These are phyloP conservation scores for Epichloe coenophiala DNA, from an alignment of 2,329 filamentous ascomycete genomes.

Conservation along the genomic window DNA sequence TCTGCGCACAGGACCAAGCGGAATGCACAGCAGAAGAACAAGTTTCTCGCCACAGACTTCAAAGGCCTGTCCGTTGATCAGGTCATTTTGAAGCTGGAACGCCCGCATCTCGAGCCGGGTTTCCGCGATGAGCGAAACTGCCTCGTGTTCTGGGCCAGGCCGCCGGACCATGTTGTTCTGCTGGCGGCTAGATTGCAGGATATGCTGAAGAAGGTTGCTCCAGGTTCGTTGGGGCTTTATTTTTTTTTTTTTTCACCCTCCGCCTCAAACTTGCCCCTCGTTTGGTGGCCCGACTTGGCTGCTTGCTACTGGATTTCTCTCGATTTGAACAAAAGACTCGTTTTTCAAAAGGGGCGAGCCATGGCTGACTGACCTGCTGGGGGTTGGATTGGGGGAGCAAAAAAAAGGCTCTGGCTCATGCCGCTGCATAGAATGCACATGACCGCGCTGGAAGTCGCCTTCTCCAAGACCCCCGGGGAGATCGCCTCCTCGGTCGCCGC, in stretches of 20 bases:
- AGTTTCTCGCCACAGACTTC: constrained; percentile 57
- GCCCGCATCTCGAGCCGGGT: constrained; percentile 48
- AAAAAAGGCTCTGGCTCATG: constrained; percentile 78
- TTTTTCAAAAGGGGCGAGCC: no score
- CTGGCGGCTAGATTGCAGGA: constrained; percentile 58
- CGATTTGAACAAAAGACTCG: no score
- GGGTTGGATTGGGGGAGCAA: no score
- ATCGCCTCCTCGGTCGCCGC: constrained; percentile 48
- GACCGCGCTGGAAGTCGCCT: constrained; percentile 74
- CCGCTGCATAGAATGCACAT: constrained; percentile 66
- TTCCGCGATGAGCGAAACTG: constrained; percentile 70
- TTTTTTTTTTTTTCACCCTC: no score
- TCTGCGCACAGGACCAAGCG: constrained; percentile 58
- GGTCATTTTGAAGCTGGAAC: constrained; percentile 56
- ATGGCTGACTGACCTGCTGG: no score
- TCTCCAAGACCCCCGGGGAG: constrained; percentile 56
- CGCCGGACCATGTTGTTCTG: constrained; percentile 55
- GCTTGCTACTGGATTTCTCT: no score
- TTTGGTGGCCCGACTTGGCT: no score
- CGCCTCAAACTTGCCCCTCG: no score
- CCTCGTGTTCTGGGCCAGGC: constrained; percentile 78
- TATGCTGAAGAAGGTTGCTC: constrained; percentile 48
- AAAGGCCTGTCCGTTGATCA: constrained; percentile 61
- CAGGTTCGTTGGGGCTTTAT: constrained; percentile 45
- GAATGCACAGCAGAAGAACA: constrained; percentile 61